Evolutionary conservation across 352 stramenopile genomes (phyloP).

Genomic region (Globisporangium irregulare): DNA sequence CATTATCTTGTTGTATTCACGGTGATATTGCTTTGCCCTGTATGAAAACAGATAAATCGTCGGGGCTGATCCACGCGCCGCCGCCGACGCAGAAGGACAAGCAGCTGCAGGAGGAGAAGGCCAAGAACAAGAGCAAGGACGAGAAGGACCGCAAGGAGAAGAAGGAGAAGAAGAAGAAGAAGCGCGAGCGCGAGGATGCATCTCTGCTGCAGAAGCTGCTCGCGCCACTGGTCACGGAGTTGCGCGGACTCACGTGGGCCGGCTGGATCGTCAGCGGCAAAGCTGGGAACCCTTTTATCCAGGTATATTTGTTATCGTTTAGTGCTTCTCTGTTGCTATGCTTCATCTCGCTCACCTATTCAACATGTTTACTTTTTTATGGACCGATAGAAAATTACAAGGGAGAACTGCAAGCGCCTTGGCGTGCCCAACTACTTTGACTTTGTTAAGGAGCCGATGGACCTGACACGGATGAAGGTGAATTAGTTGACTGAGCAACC

Average conservation of each 20-base stretch:
- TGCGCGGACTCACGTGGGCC: conserved; percentile 66
- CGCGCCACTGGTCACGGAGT: conserved; percentile 57
- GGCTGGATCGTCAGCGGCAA: conserved; percentile 77
- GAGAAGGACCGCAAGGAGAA: conserved; percentile 80
- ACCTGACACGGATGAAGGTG: conserved; percentile 77
- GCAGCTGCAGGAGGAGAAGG: conserved; percentile 38
- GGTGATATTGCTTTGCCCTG: conserved; percentile 1
- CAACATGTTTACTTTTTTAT: neutral
- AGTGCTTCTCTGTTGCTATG: neutral
- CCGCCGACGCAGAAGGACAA: conserved; percentile 40
- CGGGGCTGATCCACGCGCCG: conserved; percentile 65
- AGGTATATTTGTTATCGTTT: conserved; percentile 16
- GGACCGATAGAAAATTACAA: conserved; percentile 60
- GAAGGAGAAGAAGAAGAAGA: conserved; percentile 85
- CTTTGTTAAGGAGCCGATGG: conserved; percentile 78
- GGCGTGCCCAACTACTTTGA: conserved; percentile 87
- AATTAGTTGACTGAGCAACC: neutral
- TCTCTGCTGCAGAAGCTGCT: conserved; percentile 70
- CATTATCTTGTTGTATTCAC: neutral
- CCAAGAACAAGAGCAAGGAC: conserved; percentile 51
- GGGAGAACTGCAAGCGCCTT: conserved; percentile 81
- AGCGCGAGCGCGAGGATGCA: conserved; percentile 73
- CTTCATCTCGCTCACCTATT: neutral
- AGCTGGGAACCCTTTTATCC: conserved; percentile 71
- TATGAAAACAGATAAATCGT: conserved; percentile 27